Evolutionary conservation across 305 asterid genomes (phyloP), one percentile per base, ranked within the genome.

Genomic region (Ajuga reptans): DNA sequence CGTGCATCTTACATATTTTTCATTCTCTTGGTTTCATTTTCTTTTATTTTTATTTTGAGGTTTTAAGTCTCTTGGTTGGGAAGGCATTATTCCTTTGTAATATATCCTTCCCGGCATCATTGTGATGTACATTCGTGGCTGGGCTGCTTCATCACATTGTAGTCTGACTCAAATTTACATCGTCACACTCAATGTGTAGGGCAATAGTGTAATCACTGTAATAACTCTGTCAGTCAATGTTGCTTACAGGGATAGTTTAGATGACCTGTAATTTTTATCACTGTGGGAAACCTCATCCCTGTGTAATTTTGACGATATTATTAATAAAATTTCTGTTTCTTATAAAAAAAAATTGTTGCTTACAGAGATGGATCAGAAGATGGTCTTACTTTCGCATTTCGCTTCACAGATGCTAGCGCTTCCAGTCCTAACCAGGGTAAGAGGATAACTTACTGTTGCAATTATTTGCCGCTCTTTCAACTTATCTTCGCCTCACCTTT

Each of bases 341-440:
- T n/a, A n/a, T n/a, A n/a, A n/a, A n/a, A n/a, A n/a, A n/a, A n/a
- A n/a, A n/a, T n/a, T 27, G 31, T 3, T 27, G 31, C 31, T 27
- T 72, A 51, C 89, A 94, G 99, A 81, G 90, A 87, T 78, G 91
- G 85, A 62, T 86, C 96, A 69, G 98, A 91, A 81, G 99, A 91
- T 85, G 96, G 97, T 76, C 89, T 91, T 57, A 91, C 93, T 49
- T 94, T 94, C 71, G 92, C 96, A 46, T 94, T 94, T 77, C 98
- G 99, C 78, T 91, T 94, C 84, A 88, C 98, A 37, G 99, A 94
- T 74, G 86, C 93, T 78, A 85, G 92, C 67, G 21, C 83, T 60
- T 88, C 97, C 69, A 60, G 81, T 74, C 86, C 95, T 37, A 89
- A 84, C 78, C 96, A 91, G 84, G 99, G 98, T 94, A 85, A 64